Conservation (phyloP, 768 basidiomycete species). For the Phlegmacium glaucopus region DNA sequence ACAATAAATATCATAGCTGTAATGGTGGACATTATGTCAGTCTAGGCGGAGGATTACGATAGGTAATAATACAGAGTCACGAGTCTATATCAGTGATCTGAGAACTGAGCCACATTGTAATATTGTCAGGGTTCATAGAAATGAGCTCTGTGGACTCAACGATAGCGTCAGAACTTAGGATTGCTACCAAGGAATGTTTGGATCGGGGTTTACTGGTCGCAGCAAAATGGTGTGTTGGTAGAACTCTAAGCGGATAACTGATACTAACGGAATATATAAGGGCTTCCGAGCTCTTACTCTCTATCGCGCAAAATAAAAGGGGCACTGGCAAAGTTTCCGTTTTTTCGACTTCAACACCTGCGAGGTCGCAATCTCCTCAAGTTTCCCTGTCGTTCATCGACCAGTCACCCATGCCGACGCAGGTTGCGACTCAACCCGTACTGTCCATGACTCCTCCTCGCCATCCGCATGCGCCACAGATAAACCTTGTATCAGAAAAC, state of each 20-base stretch:
- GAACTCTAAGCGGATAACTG: conserved; percentile 3
- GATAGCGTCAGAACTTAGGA: conserved; percentile 53
- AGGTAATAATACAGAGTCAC: too few species aligned
- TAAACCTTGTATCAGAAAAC: conserved; percentile 29
- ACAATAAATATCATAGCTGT: conserved; percentile 1
- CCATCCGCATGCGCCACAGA: conserved; percentile 35
- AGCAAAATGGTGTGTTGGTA: conserved; percentile 65
- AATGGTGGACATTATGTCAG: not conserved
- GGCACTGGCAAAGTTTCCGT: conserved; percentile 22
- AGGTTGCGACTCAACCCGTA: conserved; percentile 25
- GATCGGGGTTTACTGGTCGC: conserved; percentile 68
- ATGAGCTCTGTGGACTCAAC: conserved; percentile 39
- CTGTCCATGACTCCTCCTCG: conserved; percentile 22
- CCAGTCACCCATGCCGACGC: conserved; percentile 31
- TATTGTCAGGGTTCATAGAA: not conserved
- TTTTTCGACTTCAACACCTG: conserved; percentile 61
- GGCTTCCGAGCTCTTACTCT: conserved; percentile 74
- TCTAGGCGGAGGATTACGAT: not conserved
- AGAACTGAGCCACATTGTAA: not conserved
- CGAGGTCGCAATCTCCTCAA: conserved; percentile 42
- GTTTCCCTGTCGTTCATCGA: conserved; percentile 34
- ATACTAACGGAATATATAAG: conserved; percentile 32
- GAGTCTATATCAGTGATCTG: too few species aligned
- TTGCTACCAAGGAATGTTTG: conserved; percentile 67
- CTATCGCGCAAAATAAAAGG: conserved; percentile 50